Conservation (phyloP, 768 basidiomycete genomes). For the Leccinum fibrillosum region DNA sequence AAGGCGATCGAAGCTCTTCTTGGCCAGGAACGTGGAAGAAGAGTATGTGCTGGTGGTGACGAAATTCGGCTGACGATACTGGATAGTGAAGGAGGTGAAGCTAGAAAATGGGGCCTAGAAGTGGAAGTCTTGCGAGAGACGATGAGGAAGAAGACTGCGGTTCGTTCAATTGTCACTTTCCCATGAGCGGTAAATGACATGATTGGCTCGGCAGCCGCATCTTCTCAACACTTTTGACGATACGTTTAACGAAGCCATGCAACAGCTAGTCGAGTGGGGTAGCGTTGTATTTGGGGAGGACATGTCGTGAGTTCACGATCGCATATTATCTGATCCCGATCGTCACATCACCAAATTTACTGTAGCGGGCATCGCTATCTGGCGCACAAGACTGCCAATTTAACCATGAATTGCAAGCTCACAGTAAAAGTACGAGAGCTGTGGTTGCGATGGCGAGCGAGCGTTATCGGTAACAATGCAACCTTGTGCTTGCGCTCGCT, state of each 20-base stretch:
- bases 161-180: conserved; percentile 31
- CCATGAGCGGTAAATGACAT: conserved; percentile 15
- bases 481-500: conserved; percentile 4
- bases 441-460: conserved; percentile 67
- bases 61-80: conserved; percentile 19
- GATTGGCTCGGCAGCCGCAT: conserved; percentile 42
- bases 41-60: conserved; percentile 58
- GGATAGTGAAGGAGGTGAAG: conserved; percentile 62
- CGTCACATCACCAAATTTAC: conserved; percentile 18
- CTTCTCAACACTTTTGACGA: conserved; percentile 62
- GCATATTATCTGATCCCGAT: conserved; percentile 21
- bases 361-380: conserved; percentile 69
- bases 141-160: conserved; percentile 57
- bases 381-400: conserved; percentile 65
- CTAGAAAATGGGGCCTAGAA: conserved; percentile 72
- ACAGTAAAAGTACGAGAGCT: conserved; percentile 62
- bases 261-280: conserved; percentile 71
- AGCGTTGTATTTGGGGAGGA: conserved; percentile 67
- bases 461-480: conserved; percentile 53
- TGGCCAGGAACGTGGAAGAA: conserved; percentile 59
- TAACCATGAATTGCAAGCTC: conserved; percentile 64
- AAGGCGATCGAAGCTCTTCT: conserved; percentile 66
- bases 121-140: conserved; percentile 53
- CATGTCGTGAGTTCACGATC: conserved; percentile 49
- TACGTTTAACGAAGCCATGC: conserved; percentile 75